Evolutionary conservation across 352 stramenopile genomes (phyloP).

Genomic region (Thalassiosira mediterranea): DNA sequence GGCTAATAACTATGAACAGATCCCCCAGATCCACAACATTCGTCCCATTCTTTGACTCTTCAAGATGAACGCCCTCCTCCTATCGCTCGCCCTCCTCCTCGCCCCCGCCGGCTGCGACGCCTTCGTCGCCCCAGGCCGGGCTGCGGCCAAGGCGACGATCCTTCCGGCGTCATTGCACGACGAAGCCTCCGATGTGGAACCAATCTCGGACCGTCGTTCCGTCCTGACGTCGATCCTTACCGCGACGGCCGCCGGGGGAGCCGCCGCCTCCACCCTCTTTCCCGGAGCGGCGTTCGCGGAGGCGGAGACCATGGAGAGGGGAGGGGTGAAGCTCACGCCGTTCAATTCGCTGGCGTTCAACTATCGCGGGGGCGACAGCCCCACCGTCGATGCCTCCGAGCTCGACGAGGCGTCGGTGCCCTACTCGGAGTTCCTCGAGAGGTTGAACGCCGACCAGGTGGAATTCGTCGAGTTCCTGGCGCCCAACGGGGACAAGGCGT

Average conservation of each 20-base stretch:
- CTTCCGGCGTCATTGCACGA: too few relatives aligned
- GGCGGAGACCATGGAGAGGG: constrained; percentile 50
- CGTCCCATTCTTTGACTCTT: too few relatives aligned
- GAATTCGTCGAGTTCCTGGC: constrained; percentile 79
- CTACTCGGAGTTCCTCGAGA: constrained; percentile 71
- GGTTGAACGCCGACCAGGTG: constrained; percentile 63
- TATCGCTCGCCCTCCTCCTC: too few relatives aligned
- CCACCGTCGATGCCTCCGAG: constrained; percentile 41
- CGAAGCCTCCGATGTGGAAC: too few relatives aligned
- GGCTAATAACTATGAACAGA: too few relatives aligned
- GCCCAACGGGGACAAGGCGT: constrained; percentile 74
- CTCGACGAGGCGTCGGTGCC: constrained; percentile 70
- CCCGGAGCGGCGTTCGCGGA: constrained; percentile 30
- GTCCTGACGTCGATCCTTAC: constrained; percentile 10
- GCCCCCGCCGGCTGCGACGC: too few relatives aligned
- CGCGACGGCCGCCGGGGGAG: not conserved
- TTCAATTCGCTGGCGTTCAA: constrained; percentile 81
- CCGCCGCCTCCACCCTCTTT: not conserved
- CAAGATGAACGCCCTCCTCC: too few relatives aligned
- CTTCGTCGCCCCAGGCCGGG: too few relatives aligned
- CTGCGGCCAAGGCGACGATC: too few relatives aligned
- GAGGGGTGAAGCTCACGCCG: constrained; percentile 48
- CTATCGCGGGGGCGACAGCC: constrained; percentile 58
- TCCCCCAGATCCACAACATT: too few relatives aligned
- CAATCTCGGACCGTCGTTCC: too few relatives aligned